Evolutionary conservation across 345 rosid species (phyloP), one percentile per base, ranked within the genome.

Genomic region (Salix dunnii): DNA sequence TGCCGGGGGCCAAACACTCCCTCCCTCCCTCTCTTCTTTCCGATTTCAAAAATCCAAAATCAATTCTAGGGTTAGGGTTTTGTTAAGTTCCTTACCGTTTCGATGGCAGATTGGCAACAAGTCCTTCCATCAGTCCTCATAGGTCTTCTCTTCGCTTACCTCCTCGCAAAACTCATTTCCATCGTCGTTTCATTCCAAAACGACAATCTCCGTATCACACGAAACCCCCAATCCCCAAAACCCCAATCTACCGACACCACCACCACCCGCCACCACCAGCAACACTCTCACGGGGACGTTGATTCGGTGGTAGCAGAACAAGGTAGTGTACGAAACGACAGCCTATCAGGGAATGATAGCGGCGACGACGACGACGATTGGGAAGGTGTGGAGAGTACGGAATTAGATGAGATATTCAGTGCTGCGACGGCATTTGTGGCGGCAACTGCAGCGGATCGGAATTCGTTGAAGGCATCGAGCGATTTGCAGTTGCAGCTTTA

Each of bases 341-440:
- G 90, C 79, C 77, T 72, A 36, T 87, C 85, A n/a, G 82, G 78
- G 51, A 82, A 74, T 28, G 90, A 84, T 30, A 62, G 46, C 33
- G 91, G 82, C 11, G 82, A 76, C 8, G 83, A 55, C 1, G 94
- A 88, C 8, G 92, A 91, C 27, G 97, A 91, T 68, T 93, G 99
- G 99, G 98, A 96, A 80, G 98, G 97, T 40, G 97, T 93, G 20
- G 99, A 93, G 89, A 91, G 89, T 82, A 92, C 95, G 73, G 98
- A 91, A 81, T 81, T 96, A 64, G 99, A 96, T 60, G 96, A 90
- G 80, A 82, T 85, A 38, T 96, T 96, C 63, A 93, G 94, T 78
- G 97, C 97, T 2, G 99, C 99, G 2, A 88, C 97, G 30, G 80
- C 84, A 1, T 94, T 94, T 48, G 88, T 94, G 36, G 91, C 96